Base-by-base conservation (phyloP, 257 asterid species). In the Solanum virginianum region DNA sequence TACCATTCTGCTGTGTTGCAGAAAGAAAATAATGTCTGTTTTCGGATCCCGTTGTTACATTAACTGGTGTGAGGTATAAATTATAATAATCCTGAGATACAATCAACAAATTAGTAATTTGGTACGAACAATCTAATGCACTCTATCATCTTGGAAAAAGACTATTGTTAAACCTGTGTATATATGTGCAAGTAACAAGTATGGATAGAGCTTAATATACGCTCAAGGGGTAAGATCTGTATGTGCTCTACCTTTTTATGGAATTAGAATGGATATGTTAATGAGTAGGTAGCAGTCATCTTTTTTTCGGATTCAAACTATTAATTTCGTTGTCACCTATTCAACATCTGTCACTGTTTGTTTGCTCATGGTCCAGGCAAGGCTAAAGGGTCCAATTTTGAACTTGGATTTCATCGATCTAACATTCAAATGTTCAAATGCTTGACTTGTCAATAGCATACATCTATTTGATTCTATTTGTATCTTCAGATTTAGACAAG, bases 401-500 rank as follows among this genome's bases (percentile, higher is more conserved):
- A 71, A 71, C 32, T 45, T 43, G 80, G 55, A 43, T 41, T 10
- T 71, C 55, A 41, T 43, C 57, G 41, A 32, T 41, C 29, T 18
- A 70, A 41, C 17, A 39, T 43, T 74, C 60, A 47, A 47, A 74
- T 74, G 47, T 22, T 74, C 60, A 74, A 74, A 74, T 74, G 60
- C 81, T 47, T 47, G 22, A 74, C 81, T 47, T 74, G 81, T 47
- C 60, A 47, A 47, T 4, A n/a, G 11, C 80, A 74, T 74, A n/a
- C 4, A 22, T 47, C 8, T 8, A 47, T 74, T 22, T 47, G 81
- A 45, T 72, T 71, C 20, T 39, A 69, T 9, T 36, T 6, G 41
- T n/a, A n/a, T n/a, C 22, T 47, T 74, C 92, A 96, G 99, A 96
- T 90, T 87, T 94, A 92, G 99, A 95, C n/a, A 97, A 91, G 87